Evolutionary conservation across 306 rosid species (phyloP), one percentile per base, ranked within the genome.

Genomic region (Abrus pulchellus): DNA sequence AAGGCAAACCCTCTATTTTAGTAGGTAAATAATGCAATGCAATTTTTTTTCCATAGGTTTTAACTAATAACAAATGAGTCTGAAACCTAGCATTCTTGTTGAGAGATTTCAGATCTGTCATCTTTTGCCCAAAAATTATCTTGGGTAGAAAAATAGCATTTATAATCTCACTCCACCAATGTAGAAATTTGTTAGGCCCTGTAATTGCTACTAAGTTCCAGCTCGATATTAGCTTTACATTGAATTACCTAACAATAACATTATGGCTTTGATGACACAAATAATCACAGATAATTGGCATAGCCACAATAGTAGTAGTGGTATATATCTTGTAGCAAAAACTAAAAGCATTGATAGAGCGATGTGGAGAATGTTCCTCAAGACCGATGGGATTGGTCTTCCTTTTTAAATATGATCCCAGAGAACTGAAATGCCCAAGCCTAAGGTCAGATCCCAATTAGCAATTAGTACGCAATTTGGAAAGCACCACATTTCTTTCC

Each of bases 331-430:
- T 36, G 44, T 28, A 41, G 43, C 43, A 41, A 41, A 74, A 74
- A 5, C 38, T 20, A 12, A 5, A 64, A 33, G 30, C 6, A 33
- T 44, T 30, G 66, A 43, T 34, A 60, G 44, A 57, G 77, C 34
- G 10, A 40, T 9, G 53, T n/a, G 48, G 76, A 76, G 56, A 65
- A 76, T 40, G 77, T 52, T 69, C 28, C 57, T 8, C 20, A 68
- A 40, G 59, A 56, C 14, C 49, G 45, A 67, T 57, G 66, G 40
- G 44, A 32, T 10, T 29, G 48, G 48, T 9, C 68, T 45, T 73
- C 40, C 65, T 43, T 74, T 75, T 79, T 9, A 53, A 55, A 38
- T 6, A 70, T 41, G 69, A 62, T 69, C 73, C 85, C 68, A 8
- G 59, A 68, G 48, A 68, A 69, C 56, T 60, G 13, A 20, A 75